phyloP scores from a whole-genome alignment of 306 rosid genomes.

The Prunus dulcis region DNA sequence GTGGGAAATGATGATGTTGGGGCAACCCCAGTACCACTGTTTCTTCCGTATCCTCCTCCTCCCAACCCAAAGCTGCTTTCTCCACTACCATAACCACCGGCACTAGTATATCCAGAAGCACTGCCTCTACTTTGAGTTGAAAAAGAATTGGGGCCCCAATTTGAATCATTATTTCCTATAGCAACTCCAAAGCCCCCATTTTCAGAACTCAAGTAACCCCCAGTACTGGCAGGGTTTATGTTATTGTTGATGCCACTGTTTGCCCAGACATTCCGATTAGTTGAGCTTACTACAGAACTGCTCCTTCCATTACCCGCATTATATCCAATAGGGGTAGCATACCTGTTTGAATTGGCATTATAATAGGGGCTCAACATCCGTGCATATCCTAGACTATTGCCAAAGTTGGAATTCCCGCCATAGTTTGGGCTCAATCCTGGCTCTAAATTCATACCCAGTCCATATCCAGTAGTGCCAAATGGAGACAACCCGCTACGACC shows the following conservation, averaged over 20 bases:
- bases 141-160: slow-evolving; percentile 56
- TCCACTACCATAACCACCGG: slow-evolving; percentile 64
- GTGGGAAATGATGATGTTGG: slow-evolving; percentile 53
- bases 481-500: slow-evolving; percentile 75
- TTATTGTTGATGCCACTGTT: slow-evolving; percentile 57
- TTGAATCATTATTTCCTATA: slow-evolving; percentile 54
- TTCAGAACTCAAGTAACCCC: slow-evolving; percentile 64
- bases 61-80: slow-evolving; percentile 64
- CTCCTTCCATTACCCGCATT: slow-evolving; percentile 60
- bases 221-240: slow-evolving; percentile 41
- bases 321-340: slow-evolving; percentile 68
- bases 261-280: slow-evolving; percentile 87
- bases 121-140: slow-evolving; percentile 62
- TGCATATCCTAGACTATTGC: slow-evolving; percentile 71
- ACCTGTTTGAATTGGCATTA: slow-evolving; percentile 65
- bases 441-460: slow-evolving; percentile 76
- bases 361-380: slow-evolving; percentile 64
- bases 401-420: slow-evolving; percentile 62
- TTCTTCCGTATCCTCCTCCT: slow-evolving; percentile 76
- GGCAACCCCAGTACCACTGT: slow-evolving; percentile 40
- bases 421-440: slow-evolving; percentile 70
- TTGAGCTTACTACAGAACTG: slow-evolving; percentile 59
- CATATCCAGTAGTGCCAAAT: slow-evolving; percentile 63
- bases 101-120: slow-evolving; percentile 54
- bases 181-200: slow-evolving; percentile 66